These are phyloP conservation scores for Strigomonas galati DNA, from an alignment of 208 protist genomes.

Conservation along the genomic window DNA sequence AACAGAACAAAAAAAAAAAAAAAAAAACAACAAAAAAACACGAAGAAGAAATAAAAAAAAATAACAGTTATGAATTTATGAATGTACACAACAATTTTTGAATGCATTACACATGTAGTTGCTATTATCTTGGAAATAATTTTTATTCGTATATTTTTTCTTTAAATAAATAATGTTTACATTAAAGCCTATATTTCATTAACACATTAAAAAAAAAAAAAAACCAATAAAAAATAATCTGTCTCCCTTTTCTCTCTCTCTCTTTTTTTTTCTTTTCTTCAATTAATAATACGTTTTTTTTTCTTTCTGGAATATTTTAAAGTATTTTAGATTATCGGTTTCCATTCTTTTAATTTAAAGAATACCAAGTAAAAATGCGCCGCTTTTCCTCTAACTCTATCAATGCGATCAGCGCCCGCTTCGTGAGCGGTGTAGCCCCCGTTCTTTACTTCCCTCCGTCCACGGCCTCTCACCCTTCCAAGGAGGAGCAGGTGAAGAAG, in stretches of 20 bases:
- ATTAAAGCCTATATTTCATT: conserved; percentile 8
- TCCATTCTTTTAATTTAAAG: background rate
- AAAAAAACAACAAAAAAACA: too few species aligned
- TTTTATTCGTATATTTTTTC: background rate
- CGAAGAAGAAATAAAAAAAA: conserved; percentile 1
- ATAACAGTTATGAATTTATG: too few species aligned
- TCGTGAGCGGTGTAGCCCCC: conserved; percentile 77
- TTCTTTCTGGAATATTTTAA: conserved; percentile 14
- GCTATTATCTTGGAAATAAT: too few species aligned
- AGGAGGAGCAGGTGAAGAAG: conserved; percentile 80
- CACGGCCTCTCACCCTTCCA: conserved; percentile 31
- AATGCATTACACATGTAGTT: too few species aligned
- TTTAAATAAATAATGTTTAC: background rate
- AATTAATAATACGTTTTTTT: conserved; percentile 4
- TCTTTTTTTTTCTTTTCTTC: background rate
- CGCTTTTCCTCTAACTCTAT: conserved; percentile 42
- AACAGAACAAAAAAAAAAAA: background rate
- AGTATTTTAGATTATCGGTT: background rate
- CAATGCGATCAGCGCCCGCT: conserved; percentile 46
- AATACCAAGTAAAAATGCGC: conserved; percentile 43
- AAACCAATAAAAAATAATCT: conserved; percentile 9
- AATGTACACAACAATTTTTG: background rate
- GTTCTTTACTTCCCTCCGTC: conserved; percentile 80
- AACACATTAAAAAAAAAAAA: conserved; percentile 2
- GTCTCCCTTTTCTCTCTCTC: background rate